Evolutionary conservation across 805 yeast genomes (phyloP).

Genomic region (Metschnikowia shivogae): DNA sequence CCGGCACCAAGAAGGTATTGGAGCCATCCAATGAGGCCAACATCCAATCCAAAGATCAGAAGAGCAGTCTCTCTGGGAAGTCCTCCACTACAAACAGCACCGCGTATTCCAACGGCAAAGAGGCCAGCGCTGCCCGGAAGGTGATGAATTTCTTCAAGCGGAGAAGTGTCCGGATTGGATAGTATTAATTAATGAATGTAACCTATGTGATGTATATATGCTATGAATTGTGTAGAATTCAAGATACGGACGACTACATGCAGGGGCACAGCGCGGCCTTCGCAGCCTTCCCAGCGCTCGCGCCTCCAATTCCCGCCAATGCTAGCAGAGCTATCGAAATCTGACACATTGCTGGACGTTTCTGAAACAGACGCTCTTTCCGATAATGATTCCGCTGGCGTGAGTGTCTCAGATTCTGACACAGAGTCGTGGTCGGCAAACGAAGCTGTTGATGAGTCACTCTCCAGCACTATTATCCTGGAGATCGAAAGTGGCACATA

Average conservation of each 20-base stretch:
- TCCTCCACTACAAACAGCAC: constrained; percentile 21
- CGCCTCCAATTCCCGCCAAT: not conserved
- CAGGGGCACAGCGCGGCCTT: too few relatives aligned
- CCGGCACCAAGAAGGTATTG: constrained; percentile 23
- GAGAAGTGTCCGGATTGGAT: constrained; percentile 17
- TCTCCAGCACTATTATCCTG: constrained; percentile 41
- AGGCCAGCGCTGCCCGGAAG: constrained; percentile 64
- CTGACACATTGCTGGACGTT: not conserved
- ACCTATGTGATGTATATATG: too few relatives aligned
- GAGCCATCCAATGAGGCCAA: constrained; percentile 19
- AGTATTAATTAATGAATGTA: not conserved
- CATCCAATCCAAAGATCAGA: constrained; percentile 18
- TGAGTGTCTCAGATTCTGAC: constrained; percentile 9
- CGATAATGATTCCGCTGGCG: not conserved
- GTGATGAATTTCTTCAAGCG: constrained; percentile 21
- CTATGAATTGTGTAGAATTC: too few relatives aligned
- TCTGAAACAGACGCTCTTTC: not conserved
- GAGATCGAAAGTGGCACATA: constrained; percentile 70
- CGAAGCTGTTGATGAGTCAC: constrained; percentile 24
- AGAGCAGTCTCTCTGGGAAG: constrained; percentile 29
- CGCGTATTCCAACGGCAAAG: constrained; percentile 40
- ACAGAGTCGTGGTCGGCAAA: constrained; percentile 6
- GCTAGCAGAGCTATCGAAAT: not conserved
- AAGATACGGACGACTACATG: too few relatives aligned
- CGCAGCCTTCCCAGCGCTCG: too few relatives aligned